Evolutionary conservation across 129 eudicot species (phyloP).

Genomic region (Lactuca saligna): DNA sequence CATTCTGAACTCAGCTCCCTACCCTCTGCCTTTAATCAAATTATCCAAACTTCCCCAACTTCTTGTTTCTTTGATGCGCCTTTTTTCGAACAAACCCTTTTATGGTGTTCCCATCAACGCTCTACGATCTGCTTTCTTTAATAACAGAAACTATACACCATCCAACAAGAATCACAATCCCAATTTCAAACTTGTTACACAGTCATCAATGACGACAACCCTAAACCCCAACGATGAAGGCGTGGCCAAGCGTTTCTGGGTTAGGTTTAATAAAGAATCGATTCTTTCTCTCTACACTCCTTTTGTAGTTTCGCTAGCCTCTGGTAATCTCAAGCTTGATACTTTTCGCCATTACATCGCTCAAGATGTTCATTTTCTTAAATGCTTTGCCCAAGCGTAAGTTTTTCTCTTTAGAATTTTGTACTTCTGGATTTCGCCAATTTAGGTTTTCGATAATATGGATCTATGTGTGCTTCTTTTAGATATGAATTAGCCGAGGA

Average conservation of each 20-base stretch:
- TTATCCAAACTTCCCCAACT: neutral
- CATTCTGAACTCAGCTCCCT: neutral
- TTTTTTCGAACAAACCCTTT: constrained; percentile 28
- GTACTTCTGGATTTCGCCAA: neutral
- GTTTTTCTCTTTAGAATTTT: constrained; percentile 14
- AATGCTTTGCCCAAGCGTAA: constrained; percentile 75
- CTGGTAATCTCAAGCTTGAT: constrained; percentile 51
- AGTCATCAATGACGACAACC: constrained; percentile 26
- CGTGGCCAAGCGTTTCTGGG: constrained; percentile 32
- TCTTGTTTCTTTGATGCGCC: constrained; percentile 18
- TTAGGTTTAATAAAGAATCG: constrained; percentile 22
- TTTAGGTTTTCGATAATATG: neutral
- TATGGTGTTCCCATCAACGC: constrained; percentile 1
- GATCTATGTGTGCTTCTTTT: neutral
- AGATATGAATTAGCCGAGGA: constrained; percentile 88
- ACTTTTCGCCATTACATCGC: constrained; percentile 73
- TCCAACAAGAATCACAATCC: constrained; percentile 10
- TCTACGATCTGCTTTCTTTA: constrained; percentile 20
- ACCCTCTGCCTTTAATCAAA: neutral
- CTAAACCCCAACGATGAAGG: constrained; percentile 18
- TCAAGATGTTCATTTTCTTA: constrained; percentile 83
- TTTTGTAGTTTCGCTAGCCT: constrained; percentile 37
- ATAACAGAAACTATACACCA: neutral
- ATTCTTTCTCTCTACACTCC: constrained; percentile 38
- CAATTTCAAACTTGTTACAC: constrained; percentile 2